Evolutionary conservation across 441 rosid species (phyloP).

Genomic region (Pelargonium australe): DNA sequence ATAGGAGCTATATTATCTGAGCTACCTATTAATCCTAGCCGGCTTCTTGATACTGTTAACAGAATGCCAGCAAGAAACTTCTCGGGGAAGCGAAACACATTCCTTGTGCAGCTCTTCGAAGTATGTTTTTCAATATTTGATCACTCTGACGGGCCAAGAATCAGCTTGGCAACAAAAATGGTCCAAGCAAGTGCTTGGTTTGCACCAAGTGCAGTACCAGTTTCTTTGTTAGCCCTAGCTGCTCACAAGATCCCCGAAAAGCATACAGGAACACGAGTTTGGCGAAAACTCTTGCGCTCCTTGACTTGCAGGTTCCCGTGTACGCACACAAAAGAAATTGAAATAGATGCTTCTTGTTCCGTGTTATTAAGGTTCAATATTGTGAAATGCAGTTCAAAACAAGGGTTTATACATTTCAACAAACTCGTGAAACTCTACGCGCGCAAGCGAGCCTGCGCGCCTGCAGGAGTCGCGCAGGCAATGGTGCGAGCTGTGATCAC

Average conservation of each 20-base stretch:
- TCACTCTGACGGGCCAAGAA: conserved; percentile 74
- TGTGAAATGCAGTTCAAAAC: conserved; percentile 56
- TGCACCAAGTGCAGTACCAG: conserved; percentile 72
- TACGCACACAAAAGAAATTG: too few relatives aligned
- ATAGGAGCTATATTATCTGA: conserved; percentile 83
- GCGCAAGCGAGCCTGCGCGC: conserved; percentile 36
- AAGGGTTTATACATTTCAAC: conserved; percentile 50
- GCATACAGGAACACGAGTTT: conserved; percentile 38
- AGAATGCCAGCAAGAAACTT: conserved; percentile 72
- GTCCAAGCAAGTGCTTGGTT: conserved; percentile 85
- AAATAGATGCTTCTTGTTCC: conserved; percentile 15
- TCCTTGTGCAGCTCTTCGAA: conserved; percentile 76
- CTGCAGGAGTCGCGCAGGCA: conserved; percentile 43
- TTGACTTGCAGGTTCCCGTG: too few relatives aligned
- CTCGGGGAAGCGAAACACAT: conserved; percentile 49
- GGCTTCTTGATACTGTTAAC: conserved; percentile 73
- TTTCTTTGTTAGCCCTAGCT: conserved; percentile 61
- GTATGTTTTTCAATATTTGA: conserved; percentile 92
- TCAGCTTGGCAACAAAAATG: conserved; percentile 88
- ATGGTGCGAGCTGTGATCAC: conserved; percentile 63
- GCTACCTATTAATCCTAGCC: conserved; percentile 80
- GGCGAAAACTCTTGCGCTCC: conserved; percentile 41
- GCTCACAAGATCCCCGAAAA: conserved; percentile 75
- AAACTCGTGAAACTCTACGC: conserved; percentile 66
- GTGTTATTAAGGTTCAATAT: conserved; percentile 77